Percentiles rank a stretch among this genome's conserved stretches.
Conservation (phyloP, 2,329 filamentous ascomycete genomes). For the Sporothrix variecibatus region DNA sequence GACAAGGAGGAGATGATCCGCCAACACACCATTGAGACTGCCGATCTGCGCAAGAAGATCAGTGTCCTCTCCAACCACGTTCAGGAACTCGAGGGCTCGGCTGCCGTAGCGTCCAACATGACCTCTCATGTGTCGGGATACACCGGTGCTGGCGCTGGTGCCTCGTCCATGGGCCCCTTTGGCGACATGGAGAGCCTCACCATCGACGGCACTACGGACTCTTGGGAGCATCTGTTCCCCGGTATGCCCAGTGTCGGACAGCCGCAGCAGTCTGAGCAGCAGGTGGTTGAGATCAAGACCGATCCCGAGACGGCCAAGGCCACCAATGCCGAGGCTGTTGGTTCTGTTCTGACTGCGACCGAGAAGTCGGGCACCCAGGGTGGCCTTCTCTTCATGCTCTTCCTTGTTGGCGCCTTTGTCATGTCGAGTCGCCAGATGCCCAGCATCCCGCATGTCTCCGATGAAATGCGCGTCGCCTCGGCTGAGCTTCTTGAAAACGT, state of each 20-base stretch:
- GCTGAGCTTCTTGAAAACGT: conserved; percentile 77
- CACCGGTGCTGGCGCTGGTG: conserved; percentile 36
- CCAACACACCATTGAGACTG: conserved; percentile 84
- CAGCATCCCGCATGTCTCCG: conserved; percentile 74
- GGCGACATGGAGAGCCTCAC: conserved; percentile 80
- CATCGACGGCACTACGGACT: conserved; percentile 64
- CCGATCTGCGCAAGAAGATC: conserved; percentile 90
- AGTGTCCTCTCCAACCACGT: conserved; percentile 74
- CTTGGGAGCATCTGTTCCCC: conserved; percentile 79
- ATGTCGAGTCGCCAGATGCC: conserved; percentile 80
- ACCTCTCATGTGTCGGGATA: conserved; percentile 49
- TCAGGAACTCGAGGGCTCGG: conserved; percentile 67
- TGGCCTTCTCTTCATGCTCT: conserved; percentile 87
- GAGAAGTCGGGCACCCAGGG: conserved; percentile 74
- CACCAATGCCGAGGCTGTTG: conserved; percentile 55
- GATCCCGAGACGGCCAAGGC: conserved; percentile 41
- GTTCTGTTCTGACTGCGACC: conserved; percentile 49
- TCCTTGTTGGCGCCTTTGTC: conserved; percentile 94
- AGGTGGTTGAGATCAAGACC: conserved; percentile 56
- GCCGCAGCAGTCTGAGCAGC: conserved; percentile 34
- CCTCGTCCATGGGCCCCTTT: conserved; percentile 58
- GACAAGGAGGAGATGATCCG: conserved; percentile 93
- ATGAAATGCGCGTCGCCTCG: conserved; percentile 77
- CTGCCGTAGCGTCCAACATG: conserved; percentile 42
- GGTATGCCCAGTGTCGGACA: conserved; percentile 63